phyloP scores from a whole-genome alignment of 768 basidiomycete genomes.

The Lentinula lateritia region DNA sequence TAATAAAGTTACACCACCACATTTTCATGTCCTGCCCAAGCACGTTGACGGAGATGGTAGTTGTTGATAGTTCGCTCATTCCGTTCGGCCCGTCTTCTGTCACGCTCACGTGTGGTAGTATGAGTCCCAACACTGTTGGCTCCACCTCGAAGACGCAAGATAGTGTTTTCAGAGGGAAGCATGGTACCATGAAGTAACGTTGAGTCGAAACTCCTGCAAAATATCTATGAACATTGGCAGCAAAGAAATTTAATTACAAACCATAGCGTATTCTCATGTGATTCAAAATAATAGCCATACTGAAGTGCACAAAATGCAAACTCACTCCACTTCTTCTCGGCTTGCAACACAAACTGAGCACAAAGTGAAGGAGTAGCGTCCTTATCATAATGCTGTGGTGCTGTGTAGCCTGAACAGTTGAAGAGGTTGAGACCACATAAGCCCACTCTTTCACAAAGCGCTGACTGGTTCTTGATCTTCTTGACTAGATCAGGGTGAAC shows the following conservation, averaged over 20 bases:
- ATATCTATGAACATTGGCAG: background rate
- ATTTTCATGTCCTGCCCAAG: background rate
- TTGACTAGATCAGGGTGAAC: background rate
- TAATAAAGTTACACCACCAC: no score
- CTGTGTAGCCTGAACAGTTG: background rate
- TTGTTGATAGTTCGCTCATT: background rate
- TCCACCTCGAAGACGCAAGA: background rate
- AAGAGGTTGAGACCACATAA: background rate
- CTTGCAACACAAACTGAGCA: background rate
- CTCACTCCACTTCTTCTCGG: background rate
- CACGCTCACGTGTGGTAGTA: background rate
- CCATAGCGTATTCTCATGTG: background rate
- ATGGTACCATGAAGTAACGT: background rate
- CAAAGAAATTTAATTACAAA: background rate
- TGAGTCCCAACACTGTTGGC: background rate
- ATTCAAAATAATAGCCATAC: conserved; percentile 1
- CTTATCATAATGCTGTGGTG: background rate
- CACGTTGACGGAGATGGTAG: background rate
- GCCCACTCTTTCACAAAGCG: background rate
- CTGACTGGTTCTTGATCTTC: background rate
- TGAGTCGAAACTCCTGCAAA: background rate
- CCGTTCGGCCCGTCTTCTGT: background rate
- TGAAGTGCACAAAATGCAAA: background rate
- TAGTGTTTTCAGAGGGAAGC: background rate
- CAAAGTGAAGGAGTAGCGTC: background rate